Conservation (phyloP, 441 rosid genomes). For the Erodium texanum region DNA sequence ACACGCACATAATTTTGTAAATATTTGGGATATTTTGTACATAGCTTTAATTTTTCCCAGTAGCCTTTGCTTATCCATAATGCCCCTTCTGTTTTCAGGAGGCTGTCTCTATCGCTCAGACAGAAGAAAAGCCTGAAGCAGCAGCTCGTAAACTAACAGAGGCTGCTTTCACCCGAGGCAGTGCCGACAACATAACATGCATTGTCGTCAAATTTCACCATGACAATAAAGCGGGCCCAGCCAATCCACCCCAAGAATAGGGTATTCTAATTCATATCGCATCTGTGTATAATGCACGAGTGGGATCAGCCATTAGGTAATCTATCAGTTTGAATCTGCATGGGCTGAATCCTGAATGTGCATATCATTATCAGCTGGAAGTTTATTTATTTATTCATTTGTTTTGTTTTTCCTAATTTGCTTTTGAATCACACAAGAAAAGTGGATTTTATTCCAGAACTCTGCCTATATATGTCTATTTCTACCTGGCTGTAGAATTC, state of each 20-base stretch:
- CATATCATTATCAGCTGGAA: slow-evolving; percentile 4
- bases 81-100: slow-evolving; percentile 38
- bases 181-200: slow-evolving; percentile 95
- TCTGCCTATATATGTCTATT: background rate
- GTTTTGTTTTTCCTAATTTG: slow-evolving; percentile 17
- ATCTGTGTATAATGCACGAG: background rate
- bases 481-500: too few species aligned
- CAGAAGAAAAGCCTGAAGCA: slow-evolving; percentile 66
- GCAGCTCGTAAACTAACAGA: slow-evolving; percentile 85
- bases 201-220: slow-evolving; percentile 77
- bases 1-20: too few species aligned
- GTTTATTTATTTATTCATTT: slow-evolving; percentile 36
- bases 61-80: background rate
- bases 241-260: slow-evolving; percentile 6
- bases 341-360: background rate
- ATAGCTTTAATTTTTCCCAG: background rate
- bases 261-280: too few species aligned
- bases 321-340: background rate
- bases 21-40: background rate
- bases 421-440: too few species aligned
- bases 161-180: slow-evolving; percentile 72
- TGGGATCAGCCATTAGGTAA: background rate
- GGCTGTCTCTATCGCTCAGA: slow-evolving; percentile 63
- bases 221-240: slow-evolving; percentile 28
- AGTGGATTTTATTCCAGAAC: background rate